phyloP scores from a whole-genome alignment of 208 protist species.

The Acanthamoeba healyi region DNA sequence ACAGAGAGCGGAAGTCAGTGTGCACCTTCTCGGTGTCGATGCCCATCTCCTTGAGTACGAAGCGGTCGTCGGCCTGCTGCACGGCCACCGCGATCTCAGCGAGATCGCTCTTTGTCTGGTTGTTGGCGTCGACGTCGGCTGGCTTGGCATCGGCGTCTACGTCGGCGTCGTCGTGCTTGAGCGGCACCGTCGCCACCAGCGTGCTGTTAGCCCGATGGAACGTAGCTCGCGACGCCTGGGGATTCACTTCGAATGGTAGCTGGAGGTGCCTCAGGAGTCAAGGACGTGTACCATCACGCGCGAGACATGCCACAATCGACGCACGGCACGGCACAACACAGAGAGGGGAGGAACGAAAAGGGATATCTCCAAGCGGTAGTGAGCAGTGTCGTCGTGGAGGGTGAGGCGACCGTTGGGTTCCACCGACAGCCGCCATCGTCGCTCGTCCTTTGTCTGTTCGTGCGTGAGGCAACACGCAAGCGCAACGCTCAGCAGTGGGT shows the following conservation, averaged over 20 bases:
- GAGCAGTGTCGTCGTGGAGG: background rate
- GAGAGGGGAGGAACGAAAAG: background rate
- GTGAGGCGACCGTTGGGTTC: background rate
- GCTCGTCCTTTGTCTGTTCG: background rate
- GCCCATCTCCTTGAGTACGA: background rate
- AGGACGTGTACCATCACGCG: background rate
- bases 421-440: background rate
- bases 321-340: background rate
- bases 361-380: slow-evolving; percentile 13
- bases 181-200: background rate
- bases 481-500: too few relatives aligned
- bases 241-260: slow-evolving; percentile 10
- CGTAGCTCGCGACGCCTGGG: background rate
- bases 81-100: background rate
- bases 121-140: background rate
- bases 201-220: background rate
- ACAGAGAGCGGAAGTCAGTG: background rate
- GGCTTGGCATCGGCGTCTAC: background rate
- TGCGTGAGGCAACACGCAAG: background rate
- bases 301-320: background rate
- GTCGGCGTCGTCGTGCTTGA: background rate
- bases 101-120: background rate
- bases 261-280: background rate
- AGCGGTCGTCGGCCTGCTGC: background rate
- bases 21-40: slow-evolving; percentile 45